These are phyloP conservation scores for Zymoseptoria pseudotritici DNA, from an alignment of 2,329 filamentous ascomycete species.

Conservation along the genomic window DNA sequence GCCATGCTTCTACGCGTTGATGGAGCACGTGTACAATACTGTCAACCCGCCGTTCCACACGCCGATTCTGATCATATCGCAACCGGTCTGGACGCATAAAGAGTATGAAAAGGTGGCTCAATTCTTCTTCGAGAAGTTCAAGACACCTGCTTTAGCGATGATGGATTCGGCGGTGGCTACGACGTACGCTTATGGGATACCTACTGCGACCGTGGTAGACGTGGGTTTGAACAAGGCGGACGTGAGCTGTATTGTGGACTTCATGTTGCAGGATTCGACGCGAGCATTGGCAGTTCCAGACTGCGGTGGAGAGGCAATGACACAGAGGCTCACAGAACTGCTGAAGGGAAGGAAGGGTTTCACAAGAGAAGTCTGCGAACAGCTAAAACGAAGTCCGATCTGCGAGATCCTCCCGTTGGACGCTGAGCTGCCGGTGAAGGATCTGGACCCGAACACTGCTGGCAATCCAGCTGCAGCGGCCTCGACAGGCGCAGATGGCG, in stretches of 20 bases:
- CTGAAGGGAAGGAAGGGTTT: constrained; percentile 51
- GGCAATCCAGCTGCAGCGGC: constrained; percentile 50
- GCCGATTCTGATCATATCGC: constrained; percentile 80
- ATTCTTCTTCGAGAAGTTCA: constrained; percentile 96
- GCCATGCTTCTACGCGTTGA: constrained; percentile 85
- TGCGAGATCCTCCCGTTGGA: constrained; percentile 54
- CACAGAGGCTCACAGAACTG: constrained; percentile 61
- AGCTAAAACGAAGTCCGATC: constrained; percentile 56
- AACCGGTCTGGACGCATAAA: constrained; percentile 81
- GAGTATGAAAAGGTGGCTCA: constrained; percentile 83
- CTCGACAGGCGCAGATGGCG: constrained; percentile 46
- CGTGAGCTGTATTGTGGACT: constrained; percentile 82
- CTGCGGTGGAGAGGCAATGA: constrained; percentile 85
- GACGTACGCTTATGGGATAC: constrained; percentile 70
- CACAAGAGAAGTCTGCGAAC: constrained; percentile 56
- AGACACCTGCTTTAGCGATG: constrained; percentile 82
- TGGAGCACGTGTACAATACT: constrained; percentile 84
- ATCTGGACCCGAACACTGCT: constrained; percentile 29
- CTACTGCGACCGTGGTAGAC: constrained; percentile 79
- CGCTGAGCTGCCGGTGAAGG: constrained; percentile 45
- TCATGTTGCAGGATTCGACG: constrained; percentile 62
- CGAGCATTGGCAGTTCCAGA: constrained; percentile 53
- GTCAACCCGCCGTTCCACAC: constrained; percentile 91
- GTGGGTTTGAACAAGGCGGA: constrained; percentile 90
- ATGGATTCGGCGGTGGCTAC: constrained; percentile 84